Percentiles rank a stretch among this genome's conserved stretches.
These are phyloP conservation scores for Ceratobasidium sp. DNA, from an alignment of 1,284 basidiomycete species.

Conservation along the genomic window DNA sequence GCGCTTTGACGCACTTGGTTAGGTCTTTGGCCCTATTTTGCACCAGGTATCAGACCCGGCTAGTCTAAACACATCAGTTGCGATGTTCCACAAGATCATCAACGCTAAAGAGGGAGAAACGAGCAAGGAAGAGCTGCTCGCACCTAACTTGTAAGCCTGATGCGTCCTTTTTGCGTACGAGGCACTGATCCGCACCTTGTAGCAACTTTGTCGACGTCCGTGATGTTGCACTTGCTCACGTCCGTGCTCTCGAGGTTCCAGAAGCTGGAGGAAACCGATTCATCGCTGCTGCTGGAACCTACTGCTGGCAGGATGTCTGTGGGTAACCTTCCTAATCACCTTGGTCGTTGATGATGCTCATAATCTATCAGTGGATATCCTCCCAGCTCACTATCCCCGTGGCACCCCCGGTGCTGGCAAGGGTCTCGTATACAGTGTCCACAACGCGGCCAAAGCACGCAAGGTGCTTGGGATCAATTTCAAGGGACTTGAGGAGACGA, in stretches of 20 bases:
- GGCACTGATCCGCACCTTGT: neutral
- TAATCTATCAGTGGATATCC: constrained; percentile 15
- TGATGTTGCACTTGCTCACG: constrained; percentile 62
- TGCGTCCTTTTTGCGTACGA: neutral
- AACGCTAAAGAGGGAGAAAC: constrained; percentile 26
- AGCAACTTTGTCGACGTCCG: constrained; percentile 63
- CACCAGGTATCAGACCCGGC: constrained; percentile 18
- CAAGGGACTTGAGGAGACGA: constrained; percentile 53
- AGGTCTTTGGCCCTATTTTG: constrained; percentile 51
- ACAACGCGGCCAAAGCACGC: constrained; percentile 52
- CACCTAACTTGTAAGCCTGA: constrained; percentile 17
- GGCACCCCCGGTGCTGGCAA: constrained; percentile 51
- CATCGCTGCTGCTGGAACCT: constrained; percentile 35
- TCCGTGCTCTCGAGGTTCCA: constrained; percentile 52
- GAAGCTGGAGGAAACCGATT: constrained; percentile 41
- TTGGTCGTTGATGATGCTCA: neutral
- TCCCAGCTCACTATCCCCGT: constrained; percentile 31
- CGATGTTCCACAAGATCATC: constrained; percentile 33
- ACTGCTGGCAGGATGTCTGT: constrained; percentile 36
- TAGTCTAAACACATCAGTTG: constrained; percentile 10
- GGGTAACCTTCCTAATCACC: neutral
- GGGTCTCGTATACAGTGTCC: constrained; percentile 49
- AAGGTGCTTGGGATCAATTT: constrained; percentile 57
- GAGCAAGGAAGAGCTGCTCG: constrained; percentile 8
- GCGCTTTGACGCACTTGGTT: neutral